Conservation (phyloP, 73 alveolate genomes). For the Tetrahymena borealis region DNA sequence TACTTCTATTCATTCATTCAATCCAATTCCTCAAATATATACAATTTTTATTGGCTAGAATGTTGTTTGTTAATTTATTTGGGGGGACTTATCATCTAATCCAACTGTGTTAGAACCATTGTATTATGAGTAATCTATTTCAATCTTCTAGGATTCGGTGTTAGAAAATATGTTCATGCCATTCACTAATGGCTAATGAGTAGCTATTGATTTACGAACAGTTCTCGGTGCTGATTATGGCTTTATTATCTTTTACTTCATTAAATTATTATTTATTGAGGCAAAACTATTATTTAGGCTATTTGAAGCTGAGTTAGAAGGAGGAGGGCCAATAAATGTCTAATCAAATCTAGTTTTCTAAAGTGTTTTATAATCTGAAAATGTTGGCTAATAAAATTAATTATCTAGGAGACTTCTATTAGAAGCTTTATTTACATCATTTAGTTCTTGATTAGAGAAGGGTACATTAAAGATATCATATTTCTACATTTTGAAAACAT, state of each 20-base stretch:
- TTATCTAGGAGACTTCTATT: background rate
- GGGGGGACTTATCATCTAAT: background rate
- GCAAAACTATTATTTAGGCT: background rate
- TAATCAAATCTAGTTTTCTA: background rate
- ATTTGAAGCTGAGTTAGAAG: background rate
- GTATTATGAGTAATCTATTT: background rate
- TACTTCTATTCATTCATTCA: too few species aligned
- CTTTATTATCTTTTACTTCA: background rate
- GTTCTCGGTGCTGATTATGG: background rate
- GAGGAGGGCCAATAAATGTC: background rate
- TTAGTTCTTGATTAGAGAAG: background rate
- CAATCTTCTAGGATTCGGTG: background rate
- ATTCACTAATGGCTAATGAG: background rate
- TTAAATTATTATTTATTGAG: background rate
- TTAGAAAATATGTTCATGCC: background rate
- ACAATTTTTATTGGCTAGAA: background rate
- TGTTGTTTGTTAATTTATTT: background rate
- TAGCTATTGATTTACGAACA: background rate
- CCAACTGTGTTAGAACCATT: background rate
- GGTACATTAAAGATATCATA: background rate
- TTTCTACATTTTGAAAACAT: background rate
- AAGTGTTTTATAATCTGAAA: background rate
- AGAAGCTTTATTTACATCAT: background rate
- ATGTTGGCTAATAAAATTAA: background rate
- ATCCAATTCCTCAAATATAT: background rate